These are phyloP conservation scores for Colletotrichum sp. DNA, from an alignment of 2,329 filamentous ascomycete genomes.

Conservation along the genomic window DNA sequence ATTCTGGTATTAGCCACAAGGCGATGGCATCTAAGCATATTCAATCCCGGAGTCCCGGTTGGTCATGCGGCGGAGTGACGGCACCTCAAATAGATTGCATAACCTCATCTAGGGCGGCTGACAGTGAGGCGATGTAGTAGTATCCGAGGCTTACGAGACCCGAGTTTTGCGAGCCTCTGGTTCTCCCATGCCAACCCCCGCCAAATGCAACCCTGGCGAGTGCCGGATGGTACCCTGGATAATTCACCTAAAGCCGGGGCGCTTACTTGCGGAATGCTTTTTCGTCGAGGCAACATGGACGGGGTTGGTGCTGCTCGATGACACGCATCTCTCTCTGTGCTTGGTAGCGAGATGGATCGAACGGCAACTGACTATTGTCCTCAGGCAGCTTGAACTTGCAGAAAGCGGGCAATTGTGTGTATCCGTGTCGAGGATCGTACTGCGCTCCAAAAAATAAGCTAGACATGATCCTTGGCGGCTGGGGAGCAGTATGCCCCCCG, in stretches of 20 bases:
- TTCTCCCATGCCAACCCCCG: not conserved
- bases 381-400: not conserved
- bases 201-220: not conserved
- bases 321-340: not conserved
- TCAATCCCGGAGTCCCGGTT: not conserved
- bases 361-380: not conserved
- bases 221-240: not conserved
- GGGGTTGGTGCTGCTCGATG: not conserved
- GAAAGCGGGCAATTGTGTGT: not conserved
- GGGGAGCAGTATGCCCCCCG: not conserved
- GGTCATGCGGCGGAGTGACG: not conserved
- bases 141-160: not conserved
- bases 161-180: not conserved
- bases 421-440: not conserved
- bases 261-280: not conserved
- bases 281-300: not conserved
- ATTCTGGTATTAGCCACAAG: not conserved
- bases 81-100: slow-evolving; percentile 6
- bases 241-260: not conserved
- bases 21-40: not conserved
- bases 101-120: not conserved
- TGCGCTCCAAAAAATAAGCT: not conserved
- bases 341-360: not conserved
- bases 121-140: not conserved
- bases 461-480: not conserved